Evolutionary conservation across 495 filamentous ascomycete genomes (phyloP), one percentile per base, ranked within the genome.

Genomic region (Penicillium longicatenatum): DNA sequence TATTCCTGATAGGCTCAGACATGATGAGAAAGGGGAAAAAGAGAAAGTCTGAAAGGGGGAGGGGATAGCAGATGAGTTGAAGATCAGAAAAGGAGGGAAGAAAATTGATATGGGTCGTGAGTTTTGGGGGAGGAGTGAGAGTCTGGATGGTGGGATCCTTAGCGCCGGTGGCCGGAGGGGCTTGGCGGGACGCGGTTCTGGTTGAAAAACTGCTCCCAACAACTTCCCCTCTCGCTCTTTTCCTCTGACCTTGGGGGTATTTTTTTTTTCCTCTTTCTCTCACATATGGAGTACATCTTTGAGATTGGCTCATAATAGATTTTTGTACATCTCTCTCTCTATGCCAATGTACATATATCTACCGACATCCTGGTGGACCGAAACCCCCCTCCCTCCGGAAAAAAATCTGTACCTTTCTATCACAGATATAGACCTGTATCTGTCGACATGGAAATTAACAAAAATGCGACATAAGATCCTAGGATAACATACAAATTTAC

Each of bases 1-100:
- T 93, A 75, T 92, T 92, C 70, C 88, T 88, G 77, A 93, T 93
- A 64, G 90, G 90, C 70, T 94, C 91, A 69, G 91, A 91, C 91
- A 96, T 96, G 66, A 67, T 50, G 30, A 17, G 16, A 12, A 12
- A 2, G 37, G 16, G 14, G 16, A 4, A 3, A 0, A 17, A n/a
- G 37, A 39, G 37, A n/a, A 5, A 39, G 56, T 53, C 56, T 52
- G 45, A 37, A 54, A 48, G 19, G 19, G 31, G 37, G 50, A 52
- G 43, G 41, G 55, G 53, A 19, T 20, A 56, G 55, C 58, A 54
- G 58, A 49, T 52, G 65, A 65, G 60, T 59, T 68, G 61, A 52
- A 57, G 61, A 61, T 52, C 50, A 63, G 53, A 59, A 64, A 59
- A 63, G 65, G 65, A 67, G 65, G 63, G 68, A 66, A 72, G 72